phyloP scores from a whole-genome alignment of 345 rosid species.

The Eucalyptus leucophloia region DNA sequence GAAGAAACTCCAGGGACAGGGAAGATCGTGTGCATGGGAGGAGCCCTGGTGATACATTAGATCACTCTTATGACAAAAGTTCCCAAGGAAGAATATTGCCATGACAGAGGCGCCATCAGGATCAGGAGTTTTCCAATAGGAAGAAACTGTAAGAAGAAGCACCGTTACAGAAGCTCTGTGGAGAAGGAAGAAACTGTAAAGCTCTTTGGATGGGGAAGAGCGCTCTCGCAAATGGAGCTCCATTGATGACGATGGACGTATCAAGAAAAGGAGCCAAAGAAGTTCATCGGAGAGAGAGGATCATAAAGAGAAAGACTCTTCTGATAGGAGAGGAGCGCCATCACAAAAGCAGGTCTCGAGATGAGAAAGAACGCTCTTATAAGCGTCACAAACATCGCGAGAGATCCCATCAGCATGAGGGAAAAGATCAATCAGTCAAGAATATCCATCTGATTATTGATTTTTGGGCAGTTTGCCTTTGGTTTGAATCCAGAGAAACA shows the following conservation, averaged over 20 bases:
- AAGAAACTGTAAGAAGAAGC: background rate
- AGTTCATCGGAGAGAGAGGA: conserved; percentile 13
- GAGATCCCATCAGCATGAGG: background rate
- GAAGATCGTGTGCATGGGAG: background rate
- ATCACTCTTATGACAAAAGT: background rate
- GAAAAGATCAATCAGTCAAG: background rate
- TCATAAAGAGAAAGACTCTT: background rate
- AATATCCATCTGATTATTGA: background rate
- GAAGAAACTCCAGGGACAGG: background rate
- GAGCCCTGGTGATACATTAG: conserved; percentile 8
- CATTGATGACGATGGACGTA: background rate
- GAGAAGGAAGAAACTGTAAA: background rate
- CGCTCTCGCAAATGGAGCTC: conserved; percentile 11
- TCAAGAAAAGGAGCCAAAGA: background rate
- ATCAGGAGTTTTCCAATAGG: background rate
- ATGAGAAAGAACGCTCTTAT: background rate
- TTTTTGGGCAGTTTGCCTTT: background rate
- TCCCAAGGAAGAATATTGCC: background rate
- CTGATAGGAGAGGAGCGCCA: conserved; percentile 9
- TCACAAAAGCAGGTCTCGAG: conserved; percentile 11
- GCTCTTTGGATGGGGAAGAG: conserved; percentile 6
- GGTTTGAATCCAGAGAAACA: background rate
- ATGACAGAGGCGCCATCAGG: background rate
- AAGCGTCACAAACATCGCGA: background rate
- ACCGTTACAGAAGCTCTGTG: background rate